A percentile compares a stretch with the other conserved stretches of the same genome.
Conservation (phyloP, 2,329 filamentous ascomycete genomes). For the Clonostachys rhizophaga region DNA sequence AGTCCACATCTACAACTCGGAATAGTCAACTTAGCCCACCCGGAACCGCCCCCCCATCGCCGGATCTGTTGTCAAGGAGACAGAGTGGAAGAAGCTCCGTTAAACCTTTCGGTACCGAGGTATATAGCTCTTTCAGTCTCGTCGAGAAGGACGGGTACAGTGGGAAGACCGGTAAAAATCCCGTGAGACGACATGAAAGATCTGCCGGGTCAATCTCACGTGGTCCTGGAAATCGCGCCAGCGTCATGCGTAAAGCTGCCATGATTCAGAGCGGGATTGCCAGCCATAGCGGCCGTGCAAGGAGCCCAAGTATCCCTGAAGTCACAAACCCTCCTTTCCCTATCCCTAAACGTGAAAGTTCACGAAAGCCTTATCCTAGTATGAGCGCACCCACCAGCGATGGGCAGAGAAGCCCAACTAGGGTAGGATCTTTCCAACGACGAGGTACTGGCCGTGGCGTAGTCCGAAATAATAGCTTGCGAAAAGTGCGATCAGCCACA, state of each 20-base stretch:
- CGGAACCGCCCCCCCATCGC: constrained; percentile 30
- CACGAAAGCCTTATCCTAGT: constrained; percentile 64
- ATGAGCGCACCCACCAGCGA: constrained; percentile 61
- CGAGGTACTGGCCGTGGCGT: constrained; percentile 40
- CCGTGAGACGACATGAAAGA: neutral
- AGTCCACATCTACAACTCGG: constrained; percentile 25
- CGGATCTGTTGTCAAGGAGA: constrained; percentile 30
- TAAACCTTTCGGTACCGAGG: constrained; percentile 32
- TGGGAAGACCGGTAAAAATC: neutral
- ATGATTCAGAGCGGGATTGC: constrained; percentile 77
- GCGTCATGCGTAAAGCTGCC: constrained; percentile 70
- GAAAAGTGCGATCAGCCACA: constrained; percentile 82
- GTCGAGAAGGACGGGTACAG: constrained; percentile 27
- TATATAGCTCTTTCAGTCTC: constrained; percentile 37
- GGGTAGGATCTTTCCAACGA: constrained; percentile 50
- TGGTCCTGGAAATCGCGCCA: constrained; percentile 38
- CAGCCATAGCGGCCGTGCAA: constrained; percentile 58
- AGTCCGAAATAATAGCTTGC: constrained; percentile 58
- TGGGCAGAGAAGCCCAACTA: constrained; percentile 72
- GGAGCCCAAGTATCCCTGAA: constrained; percentile 63
- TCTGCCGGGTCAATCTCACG: constrained; percentile 1
- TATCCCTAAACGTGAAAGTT: constrained; percentile 85
- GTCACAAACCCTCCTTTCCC: constrained; percentile 74
- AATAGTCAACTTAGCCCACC: constrained; percentile 34
- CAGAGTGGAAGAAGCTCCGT: constrained; percentile 10